phyloP scores from a whole-genome alignment of 2,329 filamentous ascomycete genomes.

The Beauveria sp. region DNA sequence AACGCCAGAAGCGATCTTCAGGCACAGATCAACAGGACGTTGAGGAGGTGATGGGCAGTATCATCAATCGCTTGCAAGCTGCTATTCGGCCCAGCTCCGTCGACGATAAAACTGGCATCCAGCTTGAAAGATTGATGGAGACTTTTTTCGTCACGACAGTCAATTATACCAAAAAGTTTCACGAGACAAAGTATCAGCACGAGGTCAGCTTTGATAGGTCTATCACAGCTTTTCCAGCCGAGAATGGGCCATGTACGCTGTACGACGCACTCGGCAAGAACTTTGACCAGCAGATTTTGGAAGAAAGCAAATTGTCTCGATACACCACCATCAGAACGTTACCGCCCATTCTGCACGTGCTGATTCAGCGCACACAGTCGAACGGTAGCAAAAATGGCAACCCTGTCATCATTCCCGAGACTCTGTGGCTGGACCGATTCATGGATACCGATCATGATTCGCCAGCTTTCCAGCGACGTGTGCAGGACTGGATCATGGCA shows the following conservation, averaged over 20 bases:
- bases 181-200: slow-evolving; percentile 31
- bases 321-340: slow-evolving; percentile 68
- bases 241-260: slow-evolving; percentile 50
- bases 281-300: slow-evolving; percentile 73
- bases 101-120: slow-evolving; percentile 56
- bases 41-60: slow-evolving; percentile 88
- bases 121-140: slow-evolving; percentile 72
- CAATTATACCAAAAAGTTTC: slow-evolving; percentile 50
- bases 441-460: slow-evolving; percentile 59
- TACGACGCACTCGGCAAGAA: slow-evolving; percentile 80
- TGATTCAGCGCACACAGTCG: slow-evolving; percentile 75
- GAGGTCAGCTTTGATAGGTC: slow-evolving; percentile 52
- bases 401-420: slow-evolving; percentile 70
- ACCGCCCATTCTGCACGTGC: slow-evolving; percentile 81
- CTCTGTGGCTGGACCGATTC: slow-evolving; percentile 82
- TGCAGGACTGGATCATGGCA: slow-evolving; percentile 69
- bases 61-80: slow-evolving; percentile 83
- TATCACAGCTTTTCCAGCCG: slow-evolving; percentile 52
- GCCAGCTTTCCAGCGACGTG: slow-evolving; percentile 54
- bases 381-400: slow-evolving; percentile 69
- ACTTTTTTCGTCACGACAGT: slow-evolving; percentile 57
- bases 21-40: slow-evolving; percentile 82
- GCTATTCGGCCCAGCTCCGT: slow-evolving; percentile 70
- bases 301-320: slow-evolving; percentile 51
- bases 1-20: slow-evolving; percentile 38